Percentiles rank a stretch among this genome's conserved stretches.
Conservation (phyloP, 306 rosid genomes). For the Sicyos baderoa region DNA sequence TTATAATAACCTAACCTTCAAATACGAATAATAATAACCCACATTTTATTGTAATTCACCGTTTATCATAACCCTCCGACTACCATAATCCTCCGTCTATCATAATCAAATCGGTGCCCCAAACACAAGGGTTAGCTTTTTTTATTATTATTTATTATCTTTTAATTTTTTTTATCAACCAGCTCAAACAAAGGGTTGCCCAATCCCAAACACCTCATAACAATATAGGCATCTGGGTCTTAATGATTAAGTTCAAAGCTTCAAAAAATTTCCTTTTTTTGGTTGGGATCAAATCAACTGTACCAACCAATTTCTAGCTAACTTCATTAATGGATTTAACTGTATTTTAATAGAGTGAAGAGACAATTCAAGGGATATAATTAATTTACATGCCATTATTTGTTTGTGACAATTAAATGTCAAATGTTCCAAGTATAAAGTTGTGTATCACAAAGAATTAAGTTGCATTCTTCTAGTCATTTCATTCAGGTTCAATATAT, state of each 20-base stretch:
- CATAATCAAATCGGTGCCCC: too few species aligned
- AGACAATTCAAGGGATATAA: conserved; percentile 6
- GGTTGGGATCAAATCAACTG: conserved; percentile 2
- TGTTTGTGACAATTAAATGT: conserved; percentile 11
- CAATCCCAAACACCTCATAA: too few species aligned
- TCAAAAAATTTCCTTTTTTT: neutral
- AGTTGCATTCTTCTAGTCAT: neutral
- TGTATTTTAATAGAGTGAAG: conserved; percentile 10
- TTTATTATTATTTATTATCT: too few species aligned
- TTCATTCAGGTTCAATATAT: neutral
- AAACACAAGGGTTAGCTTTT: too few species aligned
- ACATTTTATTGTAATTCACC: too few species aligned
- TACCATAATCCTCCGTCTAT: too few species aligned
- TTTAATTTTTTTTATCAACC: too few species aligned
- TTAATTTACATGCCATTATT: neutral
- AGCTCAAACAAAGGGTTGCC: too few species aligned
- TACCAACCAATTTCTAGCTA: neutral
- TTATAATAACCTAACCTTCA: too few species aligned
- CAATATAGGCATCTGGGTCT: neutral
- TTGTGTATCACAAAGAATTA: neutral
- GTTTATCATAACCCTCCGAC: too few species aligned
- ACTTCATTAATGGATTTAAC: conserved; percentile 12
- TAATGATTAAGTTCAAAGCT: neutral
- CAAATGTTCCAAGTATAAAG: conserved; percentile 3
- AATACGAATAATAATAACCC: too few species aligned